A percentile compares a stretch with the other conserved stretches of the same genome.
phyloP scores from a whole-genome alignment of 108 stramenopile genomes.

The Cyclotella atomus region DNA sequence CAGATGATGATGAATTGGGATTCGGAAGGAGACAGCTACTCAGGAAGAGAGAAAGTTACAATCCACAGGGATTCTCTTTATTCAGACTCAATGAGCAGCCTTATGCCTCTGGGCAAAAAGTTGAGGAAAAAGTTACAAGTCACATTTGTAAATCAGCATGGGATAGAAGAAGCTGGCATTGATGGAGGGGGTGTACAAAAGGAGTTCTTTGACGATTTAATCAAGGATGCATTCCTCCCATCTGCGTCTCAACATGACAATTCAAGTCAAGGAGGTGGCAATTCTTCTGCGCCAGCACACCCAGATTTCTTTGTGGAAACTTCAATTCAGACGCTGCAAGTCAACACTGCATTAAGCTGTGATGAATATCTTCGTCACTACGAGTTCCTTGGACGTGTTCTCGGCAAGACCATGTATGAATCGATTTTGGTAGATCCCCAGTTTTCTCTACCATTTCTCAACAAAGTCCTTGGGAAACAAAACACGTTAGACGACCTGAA shows the following conservation, averaged over 20 bases:
- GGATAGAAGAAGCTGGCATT: slow-evolving; percentile 96
- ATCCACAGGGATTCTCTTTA: slow-evolving; percentile 80
- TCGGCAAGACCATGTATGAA: slow-evolving; percentile 98
- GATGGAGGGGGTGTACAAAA: slow-evolving; percentile 99
- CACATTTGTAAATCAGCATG: slow-evolving; percentile 93
- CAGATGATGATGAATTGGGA: slow-evolving; percentile 52
- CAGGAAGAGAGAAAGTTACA: slow-evolving; percentile 63
- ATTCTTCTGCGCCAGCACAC: slow-evolving; percentile 8
- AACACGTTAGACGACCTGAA: slow-evolving; percentile 95
- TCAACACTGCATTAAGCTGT: slow-evolving; percentile 58
- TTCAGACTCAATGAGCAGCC: slow-evolving; percentile 71
- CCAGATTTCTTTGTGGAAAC: slow-evolving; percentile 75
- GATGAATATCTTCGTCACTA: slow-evolving; percentile 61
- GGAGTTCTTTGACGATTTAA: slow-evolving; percentile 76
- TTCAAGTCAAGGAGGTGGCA: slow-evolving; percentile 24
- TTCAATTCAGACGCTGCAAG: slow-evolving; percentile 68
- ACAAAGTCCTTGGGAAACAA: slow-evolving; percentile 83
- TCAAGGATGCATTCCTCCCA: slow-evolving; percentile 78
- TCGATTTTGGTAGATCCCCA: slow-evolving; percentile 89
- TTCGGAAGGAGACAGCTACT: slow-evolving; percentile 46
- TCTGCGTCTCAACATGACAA: slow-evolving; percentile 10
- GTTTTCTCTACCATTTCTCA: slow-evolving; percentile 91
- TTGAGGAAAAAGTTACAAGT: slow-evolving; percentile 91
- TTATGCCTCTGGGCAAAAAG: slow-evolving; percentile 63
- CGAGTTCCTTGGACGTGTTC: slow-evolving; percentile 92